phyloP scores from a whole-genome alignment of 495 filamentous ascomycete genomes.

The Neurospora sp. region DNA sequence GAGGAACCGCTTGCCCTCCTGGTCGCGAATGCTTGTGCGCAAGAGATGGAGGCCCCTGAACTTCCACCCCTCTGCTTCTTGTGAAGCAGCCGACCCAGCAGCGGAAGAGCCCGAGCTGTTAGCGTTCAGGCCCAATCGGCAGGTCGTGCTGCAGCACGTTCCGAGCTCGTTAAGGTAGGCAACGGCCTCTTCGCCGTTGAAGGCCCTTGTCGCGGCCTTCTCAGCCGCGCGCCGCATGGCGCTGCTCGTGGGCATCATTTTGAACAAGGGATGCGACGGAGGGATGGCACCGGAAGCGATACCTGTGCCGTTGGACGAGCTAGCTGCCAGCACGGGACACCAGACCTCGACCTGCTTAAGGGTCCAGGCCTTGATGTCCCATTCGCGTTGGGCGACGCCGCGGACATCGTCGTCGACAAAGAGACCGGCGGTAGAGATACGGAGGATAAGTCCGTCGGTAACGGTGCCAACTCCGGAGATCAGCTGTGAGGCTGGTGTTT shows the following conservation, averaged over 20 bases:
- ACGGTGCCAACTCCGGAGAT: constrained; percentile 64
- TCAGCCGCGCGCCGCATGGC: constrained; percentile 30
- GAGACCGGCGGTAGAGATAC: constrained; percentile 78
- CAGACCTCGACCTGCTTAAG: constrained; percentile 87
- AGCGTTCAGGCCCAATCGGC: constrained; percentile 29
- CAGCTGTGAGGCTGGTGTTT: constrained; percentile 71
- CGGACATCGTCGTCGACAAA: constrained; percentile 95
- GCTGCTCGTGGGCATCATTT: constrained; percentile 20
- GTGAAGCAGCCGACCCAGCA: constrained; percentile 22
- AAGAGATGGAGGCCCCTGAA: constrained; percentile 59
- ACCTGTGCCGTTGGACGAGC: constrained; percentile 16
- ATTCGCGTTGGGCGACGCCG: constrained; percentile 79
- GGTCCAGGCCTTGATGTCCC: constrained; percentile 98
- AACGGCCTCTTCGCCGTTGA: constrained; percentile 53
- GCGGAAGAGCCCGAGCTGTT: constrained; percentile 7
- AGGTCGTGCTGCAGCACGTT: constrained; percentile 52
- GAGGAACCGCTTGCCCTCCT: constrained; percentile 71
- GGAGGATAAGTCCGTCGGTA: constrained; percentile 76
- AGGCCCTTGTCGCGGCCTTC: constrained; percentile 34
- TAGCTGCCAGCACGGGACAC: constrained; percentile 45
- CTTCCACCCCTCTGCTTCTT: constrained; percentile 45
- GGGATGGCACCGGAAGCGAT: constrained; percentile 16
- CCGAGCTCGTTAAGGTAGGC: constrained; percentile 47
- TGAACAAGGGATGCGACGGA: constrained; percentile 29
- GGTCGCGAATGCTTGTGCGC: constrained; percentile 71